Evolutionary conservation across 2,329 filamentous ascomycete species (phyloP).

Genomic region (Westerdykella aurantiaca): DNA sequence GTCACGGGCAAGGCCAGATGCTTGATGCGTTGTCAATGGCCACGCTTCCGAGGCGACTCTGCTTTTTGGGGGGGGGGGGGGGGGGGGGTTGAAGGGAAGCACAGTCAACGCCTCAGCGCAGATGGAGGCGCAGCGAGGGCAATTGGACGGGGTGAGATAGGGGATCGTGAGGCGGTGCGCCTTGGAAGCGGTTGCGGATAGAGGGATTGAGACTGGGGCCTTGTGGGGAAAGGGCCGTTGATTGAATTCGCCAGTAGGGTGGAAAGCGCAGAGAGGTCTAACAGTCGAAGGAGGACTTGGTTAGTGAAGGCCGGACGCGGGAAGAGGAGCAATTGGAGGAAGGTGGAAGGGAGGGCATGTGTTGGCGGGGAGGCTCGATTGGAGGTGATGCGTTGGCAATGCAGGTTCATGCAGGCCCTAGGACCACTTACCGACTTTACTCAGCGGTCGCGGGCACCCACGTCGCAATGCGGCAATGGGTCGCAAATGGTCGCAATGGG

Average conservation of each 20-base stretch:
- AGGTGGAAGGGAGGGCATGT: constrained; percentile 29
- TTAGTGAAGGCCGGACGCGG: constrained; percentile 27
- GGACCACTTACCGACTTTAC: constrained; percentile 35
- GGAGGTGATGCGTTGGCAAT: constrained; percentile 42
- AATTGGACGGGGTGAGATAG: constrained; percentile 16
- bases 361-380: constrained; percentile 36
- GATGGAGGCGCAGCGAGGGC: constrained; percentile 26
- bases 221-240: constrained; percentile 32
- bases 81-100: constrained; percentile 17
- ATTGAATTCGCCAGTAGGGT: constrained; percentile 29
- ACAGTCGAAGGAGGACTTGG: constrained; percentile 25
- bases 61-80: too few relatives aligned
- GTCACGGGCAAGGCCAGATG: constrained; percentile 33
- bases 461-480: constrained; percentile 17
- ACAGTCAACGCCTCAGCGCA: constrained; percentile 27
- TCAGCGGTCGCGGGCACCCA: constrained; percentile 27
- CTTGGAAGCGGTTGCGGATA: constrained; percentile 8
- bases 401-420: constrained; percentile 36
- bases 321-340: constrained; percentile 35
- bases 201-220: constrained; percentile 29
- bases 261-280: constrained; percentile 23
- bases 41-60: constrained; percentile 35
- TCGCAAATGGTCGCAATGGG: too few relatives aligned
- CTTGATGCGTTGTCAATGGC: constrained; percentile 42
- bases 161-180: constrained; percentile 31